Conservation (phyloP, 768 basidiomycete species). For the Kwoniella dendrophila region DNA sequence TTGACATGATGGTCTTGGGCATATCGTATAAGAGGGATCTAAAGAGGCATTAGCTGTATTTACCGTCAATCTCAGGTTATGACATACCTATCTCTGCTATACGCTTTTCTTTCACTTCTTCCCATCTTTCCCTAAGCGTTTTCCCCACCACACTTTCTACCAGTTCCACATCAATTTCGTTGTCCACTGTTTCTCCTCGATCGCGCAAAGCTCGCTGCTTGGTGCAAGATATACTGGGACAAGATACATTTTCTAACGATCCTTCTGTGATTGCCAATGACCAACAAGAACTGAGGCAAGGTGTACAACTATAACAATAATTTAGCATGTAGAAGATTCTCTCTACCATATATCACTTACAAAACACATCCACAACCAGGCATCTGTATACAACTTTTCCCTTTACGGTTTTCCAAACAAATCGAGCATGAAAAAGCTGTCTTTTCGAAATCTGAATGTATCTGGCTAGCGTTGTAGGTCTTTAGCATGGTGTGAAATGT, state of each 20-base stretch:
- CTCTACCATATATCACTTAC: conserved; percentile 33
- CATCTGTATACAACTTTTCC: conserved; percentile 71
- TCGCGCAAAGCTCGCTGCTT: conserved; percentile 58
- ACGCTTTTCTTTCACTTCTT: conserved; percentile 72
- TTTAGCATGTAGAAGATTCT: conserved; percentile 8
- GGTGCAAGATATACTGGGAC: conserved; percentile 79
- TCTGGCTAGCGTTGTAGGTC: conserved; percentile 37
- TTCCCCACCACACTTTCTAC: conserved; percentile 71
- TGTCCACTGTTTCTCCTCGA: conserved; percentile 6
- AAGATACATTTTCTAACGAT: conserved; percentile 72
- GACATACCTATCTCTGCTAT: conserved; percentile 69
- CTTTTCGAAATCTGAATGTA: conserved; percentile 62
- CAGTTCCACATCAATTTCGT: conserved; percentile 67
- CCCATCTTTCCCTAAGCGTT: conserved; percentile 71
- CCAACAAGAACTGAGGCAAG: conserved; percentile 81
- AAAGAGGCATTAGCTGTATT: not conserved
- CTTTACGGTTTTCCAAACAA: conserved; percentile 74
- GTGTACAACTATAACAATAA: conserved; percentile 61
- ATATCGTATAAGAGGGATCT: conserved; percentile 80
- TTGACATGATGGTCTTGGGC: conserved; percentile 80
- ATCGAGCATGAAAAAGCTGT: conserved; percentile 73
- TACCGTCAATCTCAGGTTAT: not conserved
- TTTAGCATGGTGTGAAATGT: conserved; percentile 40
- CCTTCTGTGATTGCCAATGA: conserved; percentile 77
- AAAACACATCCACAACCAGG: conserved; percentile 73